These are phyloP conservation scores for Tetracladium maxilliforme DNA, from an alignment of 2,329 filamentous ascomycete genomes.

Conservation along the genomic window DNA sequence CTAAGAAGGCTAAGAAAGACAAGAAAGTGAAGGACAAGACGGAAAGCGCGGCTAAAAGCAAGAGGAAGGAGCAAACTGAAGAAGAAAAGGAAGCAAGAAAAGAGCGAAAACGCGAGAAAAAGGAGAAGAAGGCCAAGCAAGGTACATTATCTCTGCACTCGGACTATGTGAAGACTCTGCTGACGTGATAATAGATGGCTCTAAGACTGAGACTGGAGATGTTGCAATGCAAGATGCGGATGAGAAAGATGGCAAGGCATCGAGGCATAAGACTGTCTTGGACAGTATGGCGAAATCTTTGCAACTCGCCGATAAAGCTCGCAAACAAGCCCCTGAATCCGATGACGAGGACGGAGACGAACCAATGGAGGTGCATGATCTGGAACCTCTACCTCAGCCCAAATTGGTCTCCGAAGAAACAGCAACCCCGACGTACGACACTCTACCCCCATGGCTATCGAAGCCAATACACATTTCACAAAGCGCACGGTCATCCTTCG, in stretches of 20 bases:
- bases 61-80: slow-evolving; percentile 13
- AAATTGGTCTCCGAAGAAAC: slow-evolving; percentile 40
- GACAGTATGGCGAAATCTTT: slow-evolving; percentile 41
- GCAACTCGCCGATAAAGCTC: slow-evolving; percentile 27
- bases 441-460: slow-evolving; percentile 68
- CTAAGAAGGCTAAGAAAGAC: slow-evolving; percentile 4
- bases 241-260: slow-evolving; percentile 1
- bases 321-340: slow-evolving; percentile 13
- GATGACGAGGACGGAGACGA: slow-evolving; percentile 14
- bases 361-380: slow-evolving; percentile 43
- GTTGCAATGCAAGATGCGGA: slow-evolving; percentile 4
- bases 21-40: slow-evolving; percentile 7
- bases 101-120: slow-evolving; percentile 13
- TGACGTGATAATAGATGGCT: neutral
- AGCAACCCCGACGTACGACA: slow-evolving; percentile 55
- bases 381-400: slow-evolving; percentile 74
- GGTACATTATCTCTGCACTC: neutral
- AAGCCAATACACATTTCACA: slow-evolving; percentile 56
- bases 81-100: slow-evolving; percentile 28
- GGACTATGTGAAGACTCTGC: neutral
- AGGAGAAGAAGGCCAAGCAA: slow-evolving; percentile 3
- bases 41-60: slow-evolving; percentile 4
- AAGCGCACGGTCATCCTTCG: slow-evolving; percentile 44
- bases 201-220: slow-evolving; percentile 4
- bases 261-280: slow-evolving; percentile 31